Conservation (phyloP, 2,329 filamentous ascomycete genomes). For the Monilinia fructigena region DNA sequence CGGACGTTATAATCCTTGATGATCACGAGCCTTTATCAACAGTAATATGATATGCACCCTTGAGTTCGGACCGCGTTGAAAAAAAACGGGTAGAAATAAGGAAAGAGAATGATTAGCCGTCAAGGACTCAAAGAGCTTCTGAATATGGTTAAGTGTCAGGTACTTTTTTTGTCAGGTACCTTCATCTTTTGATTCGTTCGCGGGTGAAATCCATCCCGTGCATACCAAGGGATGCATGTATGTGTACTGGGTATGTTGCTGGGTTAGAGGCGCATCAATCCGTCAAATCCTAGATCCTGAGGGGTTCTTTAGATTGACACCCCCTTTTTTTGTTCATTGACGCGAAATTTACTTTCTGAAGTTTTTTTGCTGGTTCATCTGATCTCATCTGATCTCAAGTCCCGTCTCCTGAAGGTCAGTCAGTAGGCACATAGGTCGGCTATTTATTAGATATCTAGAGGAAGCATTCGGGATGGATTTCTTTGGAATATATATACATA, state of each 20-base stretch:
- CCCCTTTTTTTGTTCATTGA: neutral
- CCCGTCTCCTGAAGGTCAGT: neutral
- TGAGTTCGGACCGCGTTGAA: neutral
- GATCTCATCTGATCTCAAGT: neutral
- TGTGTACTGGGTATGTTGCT: no score
- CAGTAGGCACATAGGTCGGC: no score
- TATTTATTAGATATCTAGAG: no score
- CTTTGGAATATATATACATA: no score
- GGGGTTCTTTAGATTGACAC: constrained; percentile 7
- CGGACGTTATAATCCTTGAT: neutral
- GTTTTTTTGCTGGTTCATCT: neutral
- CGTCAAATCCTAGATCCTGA: neutral
- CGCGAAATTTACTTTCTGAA: neutral
- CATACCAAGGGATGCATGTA: neutral
- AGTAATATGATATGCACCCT: no score
- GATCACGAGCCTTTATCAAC: neutral
- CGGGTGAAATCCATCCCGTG: constrained; percentile 7
- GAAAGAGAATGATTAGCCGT: neutral
- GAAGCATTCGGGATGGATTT: no score
- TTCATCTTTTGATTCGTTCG: constrained; percentile 3
- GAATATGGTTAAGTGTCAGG: constrained; percentile 6
- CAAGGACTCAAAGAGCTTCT: neutral
- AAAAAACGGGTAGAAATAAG: neutral
- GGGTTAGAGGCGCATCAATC: neutral
- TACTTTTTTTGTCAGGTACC: constrained; percentile 1